phyloP scores from a whole-genome alignment of 2,329 filamentous ascomycete species.

The Paecilomyces variotii region DNA sequence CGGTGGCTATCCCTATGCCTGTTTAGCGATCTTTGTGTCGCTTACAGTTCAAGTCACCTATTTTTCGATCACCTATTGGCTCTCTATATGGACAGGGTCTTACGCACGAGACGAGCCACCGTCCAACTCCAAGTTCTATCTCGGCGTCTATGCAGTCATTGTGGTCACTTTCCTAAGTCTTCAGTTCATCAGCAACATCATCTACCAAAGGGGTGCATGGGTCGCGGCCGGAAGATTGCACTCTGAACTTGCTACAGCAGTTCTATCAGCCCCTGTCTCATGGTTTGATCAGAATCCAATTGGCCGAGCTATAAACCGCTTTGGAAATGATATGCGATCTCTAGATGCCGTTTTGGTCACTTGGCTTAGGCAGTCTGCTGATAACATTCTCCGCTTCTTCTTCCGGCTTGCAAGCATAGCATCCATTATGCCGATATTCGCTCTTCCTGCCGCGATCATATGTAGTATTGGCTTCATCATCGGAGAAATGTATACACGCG shows the following conservation, averaged over 20 bases:
- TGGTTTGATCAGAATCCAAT: constrained; percentile 51
- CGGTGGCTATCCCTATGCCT: constrained; percentile 15
- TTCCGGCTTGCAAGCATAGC: constrained; percentile 43
- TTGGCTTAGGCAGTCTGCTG: constrained; percentile 32
- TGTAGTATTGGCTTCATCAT: constrained; percentile 41
- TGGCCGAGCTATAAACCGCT: constrained; percentile 39
- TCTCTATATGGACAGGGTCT: constrained; percentile 20
- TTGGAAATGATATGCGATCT: constrained; percentile 51
- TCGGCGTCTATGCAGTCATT: constrained; percentile 45
- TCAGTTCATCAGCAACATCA: constrained; percentile 17
- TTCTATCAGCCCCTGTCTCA: constrained; percentile 47
- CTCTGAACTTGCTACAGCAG: constrained; percentile 43
- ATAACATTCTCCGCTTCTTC: constrained; percentile 33
- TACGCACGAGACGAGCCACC: constrained; percentile 11
- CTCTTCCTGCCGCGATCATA: constrained; percentile 40
- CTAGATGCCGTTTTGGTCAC: constrained; percentile 44
- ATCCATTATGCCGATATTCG: constrained; percentile 47
- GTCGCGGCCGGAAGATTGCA: constrained; percentile 48
- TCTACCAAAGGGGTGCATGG: constrained; percentile 51
- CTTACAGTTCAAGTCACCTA: constrained; percentile 17
- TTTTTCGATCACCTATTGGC: constrained; percentile 21
- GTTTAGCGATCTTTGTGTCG: constrained; percentile 11
- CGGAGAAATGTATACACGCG: constrained; percentile 46
- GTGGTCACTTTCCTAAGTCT: constrained; percentile 27
- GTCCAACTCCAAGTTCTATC: constrained; percentile 36